These are phyloP conservation scores for Lactarius akahatsu DNA, from an alignment of 768 basidiomycete species.

Conservation along the genomic window DNA sequence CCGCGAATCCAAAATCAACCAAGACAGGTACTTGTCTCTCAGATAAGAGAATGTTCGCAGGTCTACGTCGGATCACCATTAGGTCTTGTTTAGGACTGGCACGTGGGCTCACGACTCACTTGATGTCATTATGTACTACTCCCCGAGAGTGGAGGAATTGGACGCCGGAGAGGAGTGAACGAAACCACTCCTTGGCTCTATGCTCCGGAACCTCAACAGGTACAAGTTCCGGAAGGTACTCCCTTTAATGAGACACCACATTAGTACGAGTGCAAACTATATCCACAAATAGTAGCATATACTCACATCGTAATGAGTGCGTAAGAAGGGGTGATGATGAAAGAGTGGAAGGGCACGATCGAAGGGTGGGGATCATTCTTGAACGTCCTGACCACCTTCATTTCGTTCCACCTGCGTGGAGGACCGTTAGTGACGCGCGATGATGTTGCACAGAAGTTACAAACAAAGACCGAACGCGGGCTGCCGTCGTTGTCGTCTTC, in stretches of 20 bases:
- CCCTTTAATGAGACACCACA: conserved; percentile 50
- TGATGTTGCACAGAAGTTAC: conserved; percentile 33
- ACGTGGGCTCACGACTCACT: conserved; percentile 50
- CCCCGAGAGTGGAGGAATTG: conserved; percentile 82
- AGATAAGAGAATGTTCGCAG: conserved; percentile 90
- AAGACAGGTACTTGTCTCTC: conserved; percentile 77
- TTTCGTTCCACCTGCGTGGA: conserved; percentile 83
- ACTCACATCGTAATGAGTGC: conserved; percentile 91
- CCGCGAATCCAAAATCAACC: conserved; percentile 96
- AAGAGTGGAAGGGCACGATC: conserved; percentile 90
- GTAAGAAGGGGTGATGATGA: conserved; percentile 89
- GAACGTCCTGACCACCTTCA: conserved; percentile 89
- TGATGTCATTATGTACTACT: conserved; percentile 92
- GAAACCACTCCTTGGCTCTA: conserved; percentile 80
- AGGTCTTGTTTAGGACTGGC: conserved; percentile 14
- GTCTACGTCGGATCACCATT: conserved; percentile 44
- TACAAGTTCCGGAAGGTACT: conserved; percentile 79
- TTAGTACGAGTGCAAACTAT: conserved; percentile 5
- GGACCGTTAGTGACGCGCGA: conserved; percentile 2
- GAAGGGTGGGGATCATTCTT: conserved; percentile 86
- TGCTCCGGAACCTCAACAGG: conserved; percentile 84
- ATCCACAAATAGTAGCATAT: not conserved
- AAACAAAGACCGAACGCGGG: conserved; percentile 84
- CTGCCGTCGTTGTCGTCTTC: conserved; percentile 81
- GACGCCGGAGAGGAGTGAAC: conserved; percentile 75